Base-by-base conservation (phyloP, 768 basidiomycete genomes). In the Boletellus emodensis region DNA sequence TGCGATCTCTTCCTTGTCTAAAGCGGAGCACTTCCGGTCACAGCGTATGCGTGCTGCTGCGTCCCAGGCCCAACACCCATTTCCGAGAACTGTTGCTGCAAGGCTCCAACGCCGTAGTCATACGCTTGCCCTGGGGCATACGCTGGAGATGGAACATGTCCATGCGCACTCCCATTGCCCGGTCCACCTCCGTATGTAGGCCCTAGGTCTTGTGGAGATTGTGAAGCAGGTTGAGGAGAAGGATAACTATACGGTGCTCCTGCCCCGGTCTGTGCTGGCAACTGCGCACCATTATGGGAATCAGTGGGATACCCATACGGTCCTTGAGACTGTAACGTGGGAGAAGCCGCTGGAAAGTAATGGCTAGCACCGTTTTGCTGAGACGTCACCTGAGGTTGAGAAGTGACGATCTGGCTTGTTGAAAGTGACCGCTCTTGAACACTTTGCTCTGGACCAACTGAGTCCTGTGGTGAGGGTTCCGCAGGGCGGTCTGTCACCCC, bases 401-500 rank as follows among this genome's bases (percentile, higher is more conserved):
- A 32, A 32, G 37, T 4, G 9, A 52, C 24, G 24, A 26, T n/a
- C 47, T 63, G 58, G 26, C 40, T 48, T 18, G 61, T 59, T 3
- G 59, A 51, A 42, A 44, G 35, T 12, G 53, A 52, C 40, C 62
- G 57, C 2, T 42, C 52, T 33, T 51, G 61, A n/a, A 10, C 20
- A 20, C 40, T 43, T 40, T 56, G 54, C 18, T 57, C 56, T 24
- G 40, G 45, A n/a, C 42, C 42, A 28, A 35, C 14, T n/a, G 51
- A 26, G 20, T 34, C 42, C 10, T 58, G 53, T 13, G 45, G 52
- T 6, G 50, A 33, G 42, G 41, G 18, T 9, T 58, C 59, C 24
- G 49, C 62, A 34, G 40, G 63, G 5, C 57, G 66, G 46, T 80
- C 81, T 58, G 80, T 84, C 39, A 91, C 74, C 3, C 87, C 89